Evolutionary conservation across 1,139 yeast genomes (phyloP).

Genomic region (Williopsis jadinii): DNA sequence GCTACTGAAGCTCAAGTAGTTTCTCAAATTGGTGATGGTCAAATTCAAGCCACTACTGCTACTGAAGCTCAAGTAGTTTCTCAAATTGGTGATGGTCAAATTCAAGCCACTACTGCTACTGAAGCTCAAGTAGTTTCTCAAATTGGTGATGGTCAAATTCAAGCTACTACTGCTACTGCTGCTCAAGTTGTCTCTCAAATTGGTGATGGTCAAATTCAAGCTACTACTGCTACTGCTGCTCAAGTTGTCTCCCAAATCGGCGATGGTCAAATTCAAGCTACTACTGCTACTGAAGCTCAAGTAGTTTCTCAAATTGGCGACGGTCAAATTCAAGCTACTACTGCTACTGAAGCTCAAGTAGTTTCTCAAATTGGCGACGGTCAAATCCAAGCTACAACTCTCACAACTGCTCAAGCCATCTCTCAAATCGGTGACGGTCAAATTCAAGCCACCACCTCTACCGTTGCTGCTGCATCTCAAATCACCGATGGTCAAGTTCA

Average conservation of each 20-base stretch:
- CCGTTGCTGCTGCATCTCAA: conserved; percentile 22
- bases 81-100: conserved; percentile 30
- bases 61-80: conserved; percentile 15
- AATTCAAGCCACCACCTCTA: conserved; percentile 20
- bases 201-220: conserved; percentile 29
- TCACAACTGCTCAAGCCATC: conserved; percentile 20
- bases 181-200: conserved; percentile 20
- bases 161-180: conserved; percentile 20
- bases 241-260: conserved; percentile 22
- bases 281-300: conserved; percentile 24
- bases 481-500: conserved; percentile 26
- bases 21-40: conserved; percentile 54
- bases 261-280: conserved; percentile 27
- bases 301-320: conserved; percentile 29
- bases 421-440: conserved; percentile 22
- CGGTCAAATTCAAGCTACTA: conserved; percentile 23
- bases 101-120: conserved; percentile 22
- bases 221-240: conserved; percentile 10
- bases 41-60: conserved; percentile 35
- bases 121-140: conserved; percentile 18
- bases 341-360: conserved; percentile 18
- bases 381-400: conserved; percentile 23
- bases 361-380: conserved; percentile 23
- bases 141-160: conserved; percentile 22
- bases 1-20: conserved; percentile 25